A percentile compares a stretch with the other conserved stretches of the same genome.
Conservation (phyloP, 164 flowering plant species). For the Stephania yunnanensis region DNA sequence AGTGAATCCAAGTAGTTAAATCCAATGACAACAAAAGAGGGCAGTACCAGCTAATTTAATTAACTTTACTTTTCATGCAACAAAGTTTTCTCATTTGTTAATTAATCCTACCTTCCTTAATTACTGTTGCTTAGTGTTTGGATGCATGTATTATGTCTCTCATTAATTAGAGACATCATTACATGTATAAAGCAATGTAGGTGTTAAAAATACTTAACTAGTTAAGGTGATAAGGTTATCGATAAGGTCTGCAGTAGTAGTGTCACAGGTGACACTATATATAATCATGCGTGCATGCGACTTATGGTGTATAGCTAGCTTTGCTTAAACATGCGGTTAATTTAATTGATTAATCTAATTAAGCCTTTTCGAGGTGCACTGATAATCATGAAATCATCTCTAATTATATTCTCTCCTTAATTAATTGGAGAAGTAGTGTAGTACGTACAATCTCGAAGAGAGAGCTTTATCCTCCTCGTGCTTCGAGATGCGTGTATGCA, state of each 20-base stretch:
- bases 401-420: neutral
- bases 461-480: neutral
- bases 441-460: neutral
- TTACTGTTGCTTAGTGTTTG: no score
- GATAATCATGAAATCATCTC: no score
- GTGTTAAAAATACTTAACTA: no score
- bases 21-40: neutral
- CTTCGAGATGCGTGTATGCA: constrained; percentile 1
- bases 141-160: no score
- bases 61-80: neutral
- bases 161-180: no score
- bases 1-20: neutral
- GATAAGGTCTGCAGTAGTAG: neutral
- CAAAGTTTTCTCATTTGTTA: no score
- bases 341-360: neutral
- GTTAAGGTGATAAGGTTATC: no score
- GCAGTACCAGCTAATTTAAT: neutral
- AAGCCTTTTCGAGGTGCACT: neutral
- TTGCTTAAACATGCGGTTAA: neutral
- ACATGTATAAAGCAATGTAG: no score
- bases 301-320: neutral
- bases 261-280: neutral
- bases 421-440: no score
- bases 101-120: no score
- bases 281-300: no score